Conservation (phyloP, 208 protist species). For the Leishmania aethiopica region DNA sequence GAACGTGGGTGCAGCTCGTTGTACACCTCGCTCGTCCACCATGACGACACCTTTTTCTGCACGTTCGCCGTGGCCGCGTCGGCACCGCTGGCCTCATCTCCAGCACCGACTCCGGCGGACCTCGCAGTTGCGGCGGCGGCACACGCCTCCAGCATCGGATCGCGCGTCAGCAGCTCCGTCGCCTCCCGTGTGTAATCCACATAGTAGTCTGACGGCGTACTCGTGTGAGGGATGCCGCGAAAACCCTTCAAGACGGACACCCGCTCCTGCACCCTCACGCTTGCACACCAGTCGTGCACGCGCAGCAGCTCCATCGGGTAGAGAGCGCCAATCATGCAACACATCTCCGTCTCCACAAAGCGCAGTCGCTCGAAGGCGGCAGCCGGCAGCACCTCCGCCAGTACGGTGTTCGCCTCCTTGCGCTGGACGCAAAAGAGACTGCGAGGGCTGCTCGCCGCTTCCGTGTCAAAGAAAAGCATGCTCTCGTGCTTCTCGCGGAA, state of each 20-base stretch:
- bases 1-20: conserved; percentile 89
- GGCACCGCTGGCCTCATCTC: conserved; percentile 2
- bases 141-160: conserved; percentile 30
- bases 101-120: neutral
- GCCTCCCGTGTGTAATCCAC: conserved; percentile 83
- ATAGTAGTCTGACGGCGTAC: conserved; percentile 50
- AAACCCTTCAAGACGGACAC: conserved; percentile 56
- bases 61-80: conserved; percentile 48
- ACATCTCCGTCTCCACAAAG: conserved; percentile 74
- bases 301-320: conserved; percentile 72
- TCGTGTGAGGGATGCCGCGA: conserved; percentile 72
- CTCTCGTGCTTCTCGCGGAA: conserved; percentile 74
- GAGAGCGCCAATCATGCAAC: conserved; percentile 61
- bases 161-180: conserved; percentile 50
- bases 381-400: conserved; percentile 79
- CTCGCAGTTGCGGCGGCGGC: neutral
- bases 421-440: conserved; percentile 79
- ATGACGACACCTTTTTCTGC: conserved; percentile 89
- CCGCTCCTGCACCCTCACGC: conserved; percentile 17
- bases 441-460: conserved; percentile 52
- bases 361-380: conserved; percentile 83
- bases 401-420: conserved; percentile 78
- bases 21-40: conserved; percentile 88
- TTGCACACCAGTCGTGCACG: conserved; percentile 35
- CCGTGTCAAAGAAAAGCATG: conserved; percentile 74